A percentile compares a stretch with the other conserved stretches of the same genome.
These are phyloP conservation scores for Mycena latifolia DNA, from an alignment of 768 basidiomycete species.

Conservation along the genomic window DNA sequence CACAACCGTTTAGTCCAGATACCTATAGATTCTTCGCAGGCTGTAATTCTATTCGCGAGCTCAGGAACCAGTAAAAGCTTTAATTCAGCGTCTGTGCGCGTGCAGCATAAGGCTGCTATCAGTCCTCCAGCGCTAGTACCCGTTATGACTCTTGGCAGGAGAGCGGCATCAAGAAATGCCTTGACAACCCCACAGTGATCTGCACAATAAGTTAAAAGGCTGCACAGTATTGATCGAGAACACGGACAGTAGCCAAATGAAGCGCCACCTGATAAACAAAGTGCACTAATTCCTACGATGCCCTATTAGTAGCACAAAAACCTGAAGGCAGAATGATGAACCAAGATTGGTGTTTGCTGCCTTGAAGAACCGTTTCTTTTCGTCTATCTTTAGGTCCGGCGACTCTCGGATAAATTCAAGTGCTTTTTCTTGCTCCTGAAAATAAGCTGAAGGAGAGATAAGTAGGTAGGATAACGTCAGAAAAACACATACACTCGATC, in stretches of 20 bases:
- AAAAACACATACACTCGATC: slow-evolving; percentile 76
- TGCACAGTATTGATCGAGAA: slow-evolving; percentile 3
- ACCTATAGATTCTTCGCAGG: slow-evolving; percentile 81
- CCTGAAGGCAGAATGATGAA: slow-evolving; percentile 20
- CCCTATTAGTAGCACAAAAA: not conserved
- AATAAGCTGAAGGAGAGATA: slow-evolving; percentile 71
- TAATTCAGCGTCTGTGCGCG: slow-evolving; percentile 88
- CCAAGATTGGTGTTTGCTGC: slow-evolving; percentile 86
- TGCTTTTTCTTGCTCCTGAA: slow-evolving; percentile 81
- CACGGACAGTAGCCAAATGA: slow-evolving; percentile 91
- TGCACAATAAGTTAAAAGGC: slow-evolving; percentile 42
- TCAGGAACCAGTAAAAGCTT: slow-evolving; percentile 82
- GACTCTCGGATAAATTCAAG: slow-evolving; percentile 83
- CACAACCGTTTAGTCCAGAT: slow-evolving; percentile 81
- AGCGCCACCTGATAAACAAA: slow-evolving; percentile 97
- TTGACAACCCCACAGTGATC: slow-evolving; percentile 93
- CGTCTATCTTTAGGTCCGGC: slow-evolving; percentile 80
- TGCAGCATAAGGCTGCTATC: slow-evolving; percentile 68
- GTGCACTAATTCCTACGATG: slow-evolving; percentile 73
- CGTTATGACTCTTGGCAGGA: slow-evolving; percentile 93
- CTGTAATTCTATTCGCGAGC: slow-evolving; percentile 86
- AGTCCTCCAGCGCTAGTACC: not conserved
- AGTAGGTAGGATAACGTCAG: slow-evolving; percentile 25
- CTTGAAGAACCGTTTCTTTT: slow-evolving; percentile 94
- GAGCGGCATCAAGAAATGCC: slow-evolving; percentile 88